These are phyloP conservation scores for Kitagawia praeruptora DNA, from an alignment of 129 eudicot species.

Conservation along the genomic window DNA sequence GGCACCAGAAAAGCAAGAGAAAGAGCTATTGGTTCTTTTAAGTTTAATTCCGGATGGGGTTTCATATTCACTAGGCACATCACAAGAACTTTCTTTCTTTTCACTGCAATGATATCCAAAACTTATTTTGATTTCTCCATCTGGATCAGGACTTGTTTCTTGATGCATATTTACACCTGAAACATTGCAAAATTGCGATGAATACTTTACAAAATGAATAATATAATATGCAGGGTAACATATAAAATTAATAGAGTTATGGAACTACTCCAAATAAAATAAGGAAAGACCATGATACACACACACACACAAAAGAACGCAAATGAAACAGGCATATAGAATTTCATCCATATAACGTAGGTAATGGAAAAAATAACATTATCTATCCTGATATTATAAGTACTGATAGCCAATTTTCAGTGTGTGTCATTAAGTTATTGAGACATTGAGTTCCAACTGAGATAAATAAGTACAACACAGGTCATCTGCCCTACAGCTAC, in stretches of 20 bases:
- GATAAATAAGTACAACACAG: not conserved
- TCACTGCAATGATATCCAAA: slow-evolving; percentile 74
- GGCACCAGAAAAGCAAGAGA: slow-evolving; percentile 88
- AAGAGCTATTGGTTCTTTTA: slow-evolving; percentile 55
- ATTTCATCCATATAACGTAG: not conserved
- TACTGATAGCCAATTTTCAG: not conserved
- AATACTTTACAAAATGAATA: slow-evolving; percentile 4
- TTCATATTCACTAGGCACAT: slow-evolving; percentile 36
- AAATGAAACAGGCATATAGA: not conserved
- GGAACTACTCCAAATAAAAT: not conserved
- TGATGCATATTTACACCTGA: slow-evolving; percentile 43
- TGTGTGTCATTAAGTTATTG: not conserved
- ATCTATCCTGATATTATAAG: not conserved
- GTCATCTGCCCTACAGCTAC: not conserved
- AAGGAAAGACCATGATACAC: not conserved
- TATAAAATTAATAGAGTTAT: not conserved
- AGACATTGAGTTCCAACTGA: not conserved
- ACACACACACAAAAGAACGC: not conserved
- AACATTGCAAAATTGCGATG: slow-evolving; percentile 5
- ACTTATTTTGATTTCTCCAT: slow-evolving; percentile 74
- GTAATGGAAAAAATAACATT: not conserved
- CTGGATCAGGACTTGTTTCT: slow-evolving; percentile 40
- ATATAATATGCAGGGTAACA: slow-evolving; percentile 6
- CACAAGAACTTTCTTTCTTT: slow-evolving; percentile 14
- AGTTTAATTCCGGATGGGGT: slow-evolving; percentile 41